phyloP scores from a whole-genome alignment of 129 eudicot species.

The Flaveria brownii region DNA sequence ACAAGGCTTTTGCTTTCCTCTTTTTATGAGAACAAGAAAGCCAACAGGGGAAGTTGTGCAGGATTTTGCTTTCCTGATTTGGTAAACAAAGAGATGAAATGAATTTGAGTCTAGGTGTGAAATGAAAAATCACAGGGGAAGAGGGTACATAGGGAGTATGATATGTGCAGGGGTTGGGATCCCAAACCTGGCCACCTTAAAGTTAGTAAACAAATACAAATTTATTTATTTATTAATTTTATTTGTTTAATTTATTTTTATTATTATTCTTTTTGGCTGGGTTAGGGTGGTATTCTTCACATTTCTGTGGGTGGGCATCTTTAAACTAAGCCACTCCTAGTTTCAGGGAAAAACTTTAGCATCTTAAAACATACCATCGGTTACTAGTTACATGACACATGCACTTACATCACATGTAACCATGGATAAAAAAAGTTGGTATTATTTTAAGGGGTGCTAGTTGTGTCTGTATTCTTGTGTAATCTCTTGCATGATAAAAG shows the following conservation, averaged over 20 bases:
- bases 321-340: conserved; percentile 33
- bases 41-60: conserved; percentile 27
- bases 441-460: neutral
- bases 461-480: neutral
- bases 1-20: conserved; percentile 27
- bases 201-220: conserved; percentile 41
- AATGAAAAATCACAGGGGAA: conserved; percentile 10
- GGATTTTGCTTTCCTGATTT: conserved; percentile 44
- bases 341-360: conserved; percentile 9
- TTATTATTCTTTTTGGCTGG: conserved; percentile 5
- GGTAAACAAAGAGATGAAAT: conserved; percentile 27
- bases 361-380: conserved; percentile 3
- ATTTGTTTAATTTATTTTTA: too few species aligned
- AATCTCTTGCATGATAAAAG: neutral
- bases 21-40: conserved; percentile 19
- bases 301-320: conserved; percentile 35
- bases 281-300: conserved; percentile 44
- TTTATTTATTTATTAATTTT: too few species aligned
- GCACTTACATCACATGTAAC: conserved; percentile 33
- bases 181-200: conserved; percentile 69
- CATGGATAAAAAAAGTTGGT: neutral
- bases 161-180: conserved; percentile 44
- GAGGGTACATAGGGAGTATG: neutral
- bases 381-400: conserved; percentile 31
- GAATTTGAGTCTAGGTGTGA: conserved; percentile 30